Percentiles rank a stretch among this genome's conserved stretches.
These are phyloP conservation scores for Tricharina praecox DNA, from an alignment of 495 filamentous ascomycete species.

Conservation along the genomic window DNA sequence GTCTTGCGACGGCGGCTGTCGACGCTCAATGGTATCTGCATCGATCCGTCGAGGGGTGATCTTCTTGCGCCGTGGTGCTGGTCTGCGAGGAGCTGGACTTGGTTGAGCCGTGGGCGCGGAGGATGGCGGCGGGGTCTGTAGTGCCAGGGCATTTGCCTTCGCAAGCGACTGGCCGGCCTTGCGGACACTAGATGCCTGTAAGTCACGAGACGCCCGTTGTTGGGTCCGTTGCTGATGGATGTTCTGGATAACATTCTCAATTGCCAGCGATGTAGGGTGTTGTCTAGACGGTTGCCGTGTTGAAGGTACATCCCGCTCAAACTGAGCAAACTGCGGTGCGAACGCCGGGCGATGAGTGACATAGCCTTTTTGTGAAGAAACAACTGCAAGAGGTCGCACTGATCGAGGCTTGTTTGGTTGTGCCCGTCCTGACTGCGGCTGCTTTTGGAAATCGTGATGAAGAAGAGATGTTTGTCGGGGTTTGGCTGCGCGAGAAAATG, in stretches of 20 bases:
- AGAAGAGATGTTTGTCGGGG: constrained; percentile 1
- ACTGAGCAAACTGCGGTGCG: not conserved
- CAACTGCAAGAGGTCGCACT: not conserved
- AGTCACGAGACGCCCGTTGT: not conserved
- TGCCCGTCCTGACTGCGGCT: not conserved
- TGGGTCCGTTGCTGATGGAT: not conserved
- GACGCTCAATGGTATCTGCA: constrained; percentile 20
- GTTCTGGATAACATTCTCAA: constrained; percentile 3
- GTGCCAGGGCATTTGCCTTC: not conserved
- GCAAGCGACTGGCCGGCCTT: not conserved
- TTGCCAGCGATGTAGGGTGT: not conserved
- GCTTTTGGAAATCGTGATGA: not conserved
- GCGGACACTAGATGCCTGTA: not conserved
- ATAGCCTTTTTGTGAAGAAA: not conserved
- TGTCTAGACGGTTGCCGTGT: not conserved
- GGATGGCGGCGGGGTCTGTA: not conserved
- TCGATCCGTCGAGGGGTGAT: constrained; percentile 17
- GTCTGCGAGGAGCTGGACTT: not conserved
- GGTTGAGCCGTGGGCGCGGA: not conserved
- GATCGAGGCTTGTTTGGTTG: not conserved
- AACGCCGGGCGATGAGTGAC: not conserved
- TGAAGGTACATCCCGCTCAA: not conserved
- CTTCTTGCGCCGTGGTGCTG: constrained; percentile 12
- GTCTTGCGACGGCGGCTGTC: constrained; percentile 20
- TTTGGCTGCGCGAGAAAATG: no score